Evolutionary conservation across 1,139 yeast genomes (phyloP).

Genomic region (Kodamaea sp.): DNA sequence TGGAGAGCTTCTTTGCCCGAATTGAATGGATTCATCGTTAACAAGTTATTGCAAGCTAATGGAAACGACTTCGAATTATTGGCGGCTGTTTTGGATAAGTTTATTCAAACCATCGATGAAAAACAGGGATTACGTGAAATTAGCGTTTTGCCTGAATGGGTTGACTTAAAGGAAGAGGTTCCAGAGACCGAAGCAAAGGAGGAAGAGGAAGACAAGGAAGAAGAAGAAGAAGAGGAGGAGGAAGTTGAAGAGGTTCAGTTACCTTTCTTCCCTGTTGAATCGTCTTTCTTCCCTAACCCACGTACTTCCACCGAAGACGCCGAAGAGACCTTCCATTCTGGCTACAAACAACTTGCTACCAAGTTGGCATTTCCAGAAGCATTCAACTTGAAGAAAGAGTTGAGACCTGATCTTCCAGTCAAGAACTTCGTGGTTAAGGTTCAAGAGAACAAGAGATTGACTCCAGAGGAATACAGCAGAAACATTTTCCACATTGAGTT

Average conservation of each 20-base stretch:
- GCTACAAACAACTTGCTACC: conserved; percentile 62
- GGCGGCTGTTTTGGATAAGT: conserved; percentile 77
- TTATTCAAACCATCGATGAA: conserved; percentile 55
- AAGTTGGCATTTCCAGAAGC: conserved; percentile 82
- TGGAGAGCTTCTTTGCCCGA: conserved; percentile 73
- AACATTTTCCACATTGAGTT: conserved; percentile 96
- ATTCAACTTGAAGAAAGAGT: conserved; percentile 50
- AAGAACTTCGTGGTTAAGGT: conserved; percentile 86
- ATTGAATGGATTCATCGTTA: conserved; percentile 66
- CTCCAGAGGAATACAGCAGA: conserved; percentile 90
- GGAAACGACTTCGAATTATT: conserved; percentile 82
- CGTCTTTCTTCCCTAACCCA: conserved; percentile 62
- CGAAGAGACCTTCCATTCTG: conserved; percentile 39
- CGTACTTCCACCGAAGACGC: conserved; percentile 39
- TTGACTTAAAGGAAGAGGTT: conserved; percentile 24
- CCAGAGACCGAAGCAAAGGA: conserved; percentile 19
- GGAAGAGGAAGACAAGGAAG: conserved; percentile 18
- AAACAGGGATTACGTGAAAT: conserved; percentile 49
- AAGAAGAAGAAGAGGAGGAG: conserved; percentile 14
- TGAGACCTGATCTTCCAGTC: conserved; percentile 91
- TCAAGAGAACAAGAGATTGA: conserved; percentile 86
- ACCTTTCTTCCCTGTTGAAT: conserved; percentile 57
- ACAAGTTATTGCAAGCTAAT: conserved; percentile 77
- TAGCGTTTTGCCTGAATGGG: conserved; percentile 48
- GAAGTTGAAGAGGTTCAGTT: conserved; percentile 30